phyloP scores from a whole-genome alignment of 345 rosid genomes.

The Raphanus sativus region DNA sequence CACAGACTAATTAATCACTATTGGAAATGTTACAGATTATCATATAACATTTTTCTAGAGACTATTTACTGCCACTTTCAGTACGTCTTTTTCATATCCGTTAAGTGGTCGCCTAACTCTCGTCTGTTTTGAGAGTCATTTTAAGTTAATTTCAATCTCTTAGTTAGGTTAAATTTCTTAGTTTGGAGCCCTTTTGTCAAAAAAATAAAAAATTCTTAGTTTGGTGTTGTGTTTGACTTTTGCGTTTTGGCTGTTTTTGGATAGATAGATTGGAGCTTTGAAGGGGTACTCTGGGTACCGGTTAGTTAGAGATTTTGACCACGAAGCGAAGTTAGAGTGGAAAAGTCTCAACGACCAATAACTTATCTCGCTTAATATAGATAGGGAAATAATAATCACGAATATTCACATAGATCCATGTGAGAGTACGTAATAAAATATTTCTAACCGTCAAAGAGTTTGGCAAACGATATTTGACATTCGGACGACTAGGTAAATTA shows the following conservation, averaged over 20 bases:
- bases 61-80: not conserved
- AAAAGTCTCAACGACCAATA: too few species aligned
- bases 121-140: not conserved
- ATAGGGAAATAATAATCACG: not conserved
- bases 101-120: not conserved
- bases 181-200: too few species aligned
- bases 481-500: not conserved
- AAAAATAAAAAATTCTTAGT: not conserved
- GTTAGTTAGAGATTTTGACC: constrained; percentile 17
- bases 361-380: not conserved
- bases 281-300: not conserved
- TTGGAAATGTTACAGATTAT: not conserved
- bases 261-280: not conserved
- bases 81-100: not conserved
- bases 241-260: not conserved
- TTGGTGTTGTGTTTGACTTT: constrained; percentile 30
- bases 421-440: constrained; percentile 2
- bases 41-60: not conserved
- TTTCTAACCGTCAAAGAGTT: constrained; percentile 10
- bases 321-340: not conserved
- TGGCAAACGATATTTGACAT: constrained; percentile 11
- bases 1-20: not conserved
- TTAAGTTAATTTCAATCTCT: not conserved
- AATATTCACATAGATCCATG: constrained; percentile 12
- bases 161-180: constrained; percentile 12